Percentiles rank a stretch among this genome's conserved stretches.
phyloP scores from a whole-genome alignment of 2,329 filamentous ascomycete species.

The Knufia petricola region DNA sequence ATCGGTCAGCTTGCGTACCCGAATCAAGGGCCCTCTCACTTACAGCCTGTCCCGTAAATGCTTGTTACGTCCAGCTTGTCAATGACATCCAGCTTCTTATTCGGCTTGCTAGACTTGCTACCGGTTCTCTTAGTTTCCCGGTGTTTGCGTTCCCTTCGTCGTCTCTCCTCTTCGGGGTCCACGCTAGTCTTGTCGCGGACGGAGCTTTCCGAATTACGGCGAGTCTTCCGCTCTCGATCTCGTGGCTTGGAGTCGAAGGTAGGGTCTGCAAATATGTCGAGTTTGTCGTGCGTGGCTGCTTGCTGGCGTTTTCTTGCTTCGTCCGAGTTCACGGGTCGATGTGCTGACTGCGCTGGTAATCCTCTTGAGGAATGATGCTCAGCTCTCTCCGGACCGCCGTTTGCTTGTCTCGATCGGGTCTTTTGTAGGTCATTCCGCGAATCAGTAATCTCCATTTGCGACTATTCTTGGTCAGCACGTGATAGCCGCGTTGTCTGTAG shows the following conservation, averaged over 20 bases:
- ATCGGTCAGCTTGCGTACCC: slow-evolving; percentile 7
- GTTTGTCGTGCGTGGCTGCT: slow-evolving; percentile 26
- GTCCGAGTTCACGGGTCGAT: slow-evolving; percentile 28
- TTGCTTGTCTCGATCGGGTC: slow-evolving; percentile 37
- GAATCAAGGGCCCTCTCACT: no score
- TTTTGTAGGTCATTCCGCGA: neutral
- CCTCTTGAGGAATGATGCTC: slow-evolving; percentile 25
- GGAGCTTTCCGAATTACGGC: slow-evolving; percentile 57
- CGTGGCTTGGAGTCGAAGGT: slow-evolving; percentile 27
- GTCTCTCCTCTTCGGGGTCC: slow-evolving; percentile 40
- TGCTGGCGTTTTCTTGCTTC: slow-evolving; percentile 24
- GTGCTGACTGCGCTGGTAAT: slow-evolving; percentile 19
- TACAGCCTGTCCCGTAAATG: slow-evolving; percentile 86
- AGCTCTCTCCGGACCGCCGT: slow-evolving; percentile 42
- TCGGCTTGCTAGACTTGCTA: slow-evolving; percentile 31
- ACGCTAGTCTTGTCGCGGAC: slow-evolving; percentile 44
- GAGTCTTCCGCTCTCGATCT: slow-evolving; percentile 36
- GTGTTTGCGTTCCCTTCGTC: slow-evolving; percentile 40
- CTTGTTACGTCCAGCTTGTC: slow-evolving; percentile 94
- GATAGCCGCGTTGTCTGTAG: neutral
- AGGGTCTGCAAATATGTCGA: slow-evolving; percentile 43
- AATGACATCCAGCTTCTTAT: slow-evolving; percentile 65
- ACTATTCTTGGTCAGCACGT: slow-evolving; percentile 11
- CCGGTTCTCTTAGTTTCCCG: slow-evolving; percentile 34
- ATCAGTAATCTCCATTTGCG: slow-evolving; percentile 11